Evolutionary conservation across 805 yeast genomes (phyloP), one percentile per base, ranked within the genome.

Genomic region (Ogataea populi-albae): DNA sequence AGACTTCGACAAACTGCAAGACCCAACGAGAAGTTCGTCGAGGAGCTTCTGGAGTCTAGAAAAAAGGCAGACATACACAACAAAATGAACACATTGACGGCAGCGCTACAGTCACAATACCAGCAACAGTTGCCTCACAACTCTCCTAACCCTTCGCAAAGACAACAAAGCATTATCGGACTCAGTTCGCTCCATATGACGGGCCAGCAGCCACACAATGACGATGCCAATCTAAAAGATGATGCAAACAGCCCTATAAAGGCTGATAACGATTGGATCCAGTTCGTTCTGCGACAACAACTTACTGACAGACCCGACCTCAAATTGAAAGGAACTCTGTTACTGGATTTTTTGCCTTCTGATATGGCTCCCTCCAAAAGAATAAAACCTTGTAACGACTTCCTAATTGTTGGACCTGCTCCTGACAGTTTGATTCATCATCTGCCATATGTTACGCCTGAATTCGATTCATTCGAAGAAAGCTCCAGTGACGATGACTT

Each of bases 1-100:
- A 64, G 73, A 32, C 66, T 73, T 16, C 55, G 79, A 28, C 58
- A 54, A 23, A 43, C 47, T 4, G 57, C 65, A 6, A 53, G 65
- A 30, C 68, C 68, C 5, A 52, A 47, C 33, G 24, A 35, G 9
- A 52, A 51, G 6, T 52, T 53, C 23, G 33, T 61, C 3, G 37
- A 47, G 19, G 52, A 49, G n/a, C 40, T 49, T 27, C 41, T 49
- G 4, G 50, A 50, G 11, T 29, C 45, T 1, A 43, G 46, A 19
- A 48, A 43, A 21, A 30, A 41, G 27, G 45, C 47, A 20, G 58
- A 51, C 30, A 50, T 54, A 12, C 55, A 46, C 27, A 43, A 40
- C 7, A 59, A 59, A 35, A 60, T 61, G 63, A 55, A 54, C 32
- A 46, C 49, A 12, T 43, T 59, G 23, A 55, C 64, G 1, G 61